Conservation (phyloP, 2,329 filamentous ascomycete genomes). For the Cephalotrichum gorgonifer region DNA sequence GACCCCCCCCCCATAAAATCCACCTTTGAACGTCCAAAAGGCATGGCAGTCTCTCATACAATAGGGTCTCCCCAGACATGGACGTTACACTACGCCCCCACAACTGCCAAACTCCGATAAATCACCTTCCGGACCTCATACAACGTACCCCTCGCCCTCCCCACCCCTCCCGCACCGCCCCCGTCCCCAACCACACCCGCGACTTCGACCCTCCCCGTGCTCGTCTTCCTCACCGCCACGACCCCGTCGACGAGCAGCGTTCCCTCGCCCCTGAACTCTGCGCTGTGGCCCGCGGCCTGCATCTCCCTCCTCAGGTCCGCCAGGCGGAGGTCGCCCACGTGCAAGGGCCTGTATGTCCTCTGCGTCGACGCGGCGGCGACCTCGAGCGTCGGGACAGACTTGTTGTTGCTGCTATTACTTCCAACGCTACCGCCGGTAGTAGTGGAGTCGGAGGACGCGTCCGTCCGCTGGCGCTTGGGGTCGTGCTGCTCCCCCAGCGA, state of each 20-base stretch:
- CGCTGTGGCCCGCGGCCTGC: conserved; percentile 70
- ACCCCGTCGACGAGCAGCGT: conserved; percentile 80
- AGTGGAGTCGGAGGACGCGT: conserved; percentile 28
- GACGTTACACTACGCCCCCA: conserved; percentile 57
- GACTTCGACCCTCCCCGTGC: conserved; percentile 77
- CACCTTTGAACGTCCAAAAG: too few species aligned
- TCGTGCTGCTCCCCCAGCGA: too few species aligned
- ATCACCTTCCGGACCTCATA: conserved; percentile 84
- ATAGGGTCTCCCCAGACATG: not conserved
- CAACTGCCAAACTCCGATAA: conserved; percentile 87
- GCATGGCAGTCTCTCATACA: not conserved
- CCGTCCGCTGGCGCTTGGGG: not conserved
- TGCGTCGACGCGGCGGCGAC: not conserved
- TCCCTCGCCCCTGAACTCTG: conserved; percentile 89
- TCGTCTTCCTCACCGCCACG: conserved; percentile 82
- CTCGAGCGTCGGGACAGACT: conserved; percentile 8
- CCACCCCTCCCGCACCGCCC: conserved; percentile 6
- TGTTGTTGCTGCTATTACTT: conserved; percentile 1
- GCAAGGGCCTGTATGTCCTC: conserved; percentile 56
- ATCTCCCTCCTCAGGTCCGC: conserved; percentile 81
- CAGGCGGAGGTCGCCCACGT: conserved; percentile 85
- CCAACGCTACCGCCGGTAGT: conserved; percentile 2
- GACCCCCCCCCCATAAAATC: too few species aligned
- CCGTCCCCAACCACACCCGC: conserved; percentile 56
- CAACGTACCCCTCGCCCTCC: conserved; percentile 52